Evolutionary conservation across 495 filamentous ascomycete genomes (phyloP), one percentile per base, ranked within the genome.

Genomic region (Tirmania nivea): DNA sequence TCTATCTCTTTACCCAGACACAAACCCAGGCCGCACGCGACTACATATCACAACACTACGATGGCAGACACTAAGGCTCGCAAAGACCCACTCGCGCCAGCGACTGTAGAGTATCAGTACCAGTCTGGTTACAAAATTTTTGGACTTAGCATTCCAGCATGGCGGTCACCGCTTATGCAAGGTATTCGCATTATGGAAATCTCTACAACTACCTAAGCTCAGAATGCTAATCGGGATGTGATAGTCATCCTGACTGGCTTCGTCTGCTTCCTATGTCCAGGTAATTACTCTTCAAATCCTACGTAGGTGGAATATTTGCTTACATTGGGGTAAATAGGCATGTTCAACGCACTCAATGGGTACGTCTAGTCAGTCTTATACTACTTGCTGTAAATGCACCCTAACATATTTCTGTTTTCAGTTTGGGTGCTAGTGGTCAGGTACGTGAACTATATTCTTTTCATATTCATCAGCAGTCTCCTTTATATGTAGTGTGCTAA

Each of bases 211-310:
- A 45, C 14, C 45, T 34, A 51, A 17, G 34, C 57, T 52, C 50
- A 20, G 31, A 5, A 19, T 14, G 39, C 39, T 45, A 45, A 45
- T 45, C n/a, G 36, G 14, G 39, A 45, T 14, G 14, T 10, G 39
- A 10, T 52, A 62, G 60, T 62, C 47, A 62, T 83, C 34, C 70
- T 92, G 68, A 80, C 88, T 47, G 77, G 84, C 17, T 74, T 88
- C 57, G 84, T 90, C 52, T 93, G 86, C 67, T 93, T 93, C 73
- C 69, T 93, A 55, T 92, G 86, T 63, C 86, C 86, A 6, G 85
- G 84, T 64, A 84, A 81, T 71, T 53, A 47, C 19, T 47, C 14
- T 14, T n/a, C 14, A 47, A 5, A 47, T 3, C 14, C 2, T 14
- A 19, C 42, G 14, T 6, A n/a, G 19, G 14, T 9, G 14, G 42